Base-by-base conservation (phyloP, 2,329 filamentous ascomycete species). In the Fusarium abutilonis region DNA sequence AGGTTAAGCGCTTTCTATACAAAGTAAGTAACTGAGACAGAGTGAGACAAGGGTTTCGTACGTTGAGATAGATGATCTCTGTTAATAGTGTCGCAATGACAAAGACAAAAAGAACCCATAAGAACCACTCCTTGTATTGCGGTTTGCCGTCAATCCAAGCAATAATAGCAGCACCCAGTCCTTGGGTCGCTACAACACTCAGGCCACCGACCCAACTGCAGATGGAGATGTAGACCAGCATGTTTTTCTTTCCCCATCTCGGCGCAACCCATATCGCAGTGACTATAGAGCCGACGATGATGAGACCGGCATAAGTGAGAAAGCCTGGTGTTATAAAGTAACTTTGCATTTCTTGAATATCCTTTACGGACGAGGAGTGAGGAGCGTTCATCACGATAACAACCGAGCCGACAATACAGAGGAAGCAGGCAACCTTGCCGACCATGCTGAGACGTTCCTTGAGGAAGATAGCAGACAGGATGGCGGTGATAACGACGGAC, bases 51-150 rank as follows among this genome's bases (percentile, higher is more conserved):
- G 7, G 6, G 34, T 26, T n/a, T 26, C 93, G 83, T 81, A 96
- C 94, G 75, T 99, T 99, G 38, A 99, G 82, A 74, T 90, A 99
- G 65, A 98, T 89, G 64, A 99, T 97, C 78, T 98, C 95, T 0
- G 92, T 96, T 69, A 98, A 69, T 10, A 99, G 80, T 0, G 95
- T 98, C n/a, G 80, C 78, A 63, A 98, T 83, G 48, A 98, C 93
- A 76, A 99, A 98, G 6, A 93, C 91, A 52, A 98, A 80, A 29
- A 98, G 79, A 6, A 98, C 89, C 77, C 97, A 99, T 35, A 96
- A 79, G 73, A 99, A 99, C 94, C 94, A 98, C 74, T 98, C 87
- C 75, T 97, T 97, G 78, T 97, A 98, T 81, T 99, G 93, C 2
- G 89, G 83, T 45, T 87, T 86, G 14, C 94, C 95, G 15, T 85